Evolutionary conservation across 208 protist species (phyloP).

Genomic region (Acanthamoeba royreba): DNA sequence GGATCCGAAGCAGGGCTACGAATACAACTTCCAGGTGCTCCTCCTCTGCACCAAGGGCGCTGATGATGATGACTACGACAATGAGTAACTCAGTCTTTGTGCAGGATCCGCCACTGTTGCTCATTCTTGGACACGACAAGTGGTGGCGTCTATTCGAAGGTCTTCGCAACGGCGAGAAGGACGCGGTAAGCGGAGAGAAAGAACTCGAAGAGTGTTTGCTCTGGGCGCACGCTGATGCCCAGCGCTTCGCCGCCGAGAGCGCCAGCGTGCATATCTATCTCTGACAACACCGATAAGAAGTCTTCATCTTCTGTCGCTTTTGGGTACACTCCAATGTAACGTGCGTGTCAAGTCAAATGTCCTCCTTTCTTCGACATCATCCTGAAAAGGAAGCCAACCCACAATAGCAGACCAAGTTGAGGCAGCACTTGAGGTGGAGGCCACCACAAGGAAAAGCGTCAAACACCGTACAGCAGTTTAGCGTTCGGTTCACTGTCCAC

Average conservation of each 20-base stretch:
- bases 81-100: too few species aligned
- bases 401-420: too few species aligned
- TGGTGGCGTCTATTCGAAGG: slow-evolving; percentile 20
- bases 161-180: not conserved
- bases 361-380: too few species aligned
- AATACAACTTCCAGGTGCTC: slow-evolving; percentile 27
- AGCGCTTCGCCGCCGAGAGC: not conserved
- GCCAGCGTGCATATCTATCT: not conserved
- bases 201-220: not conserved
- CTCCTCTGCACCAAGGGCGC: not conserved
- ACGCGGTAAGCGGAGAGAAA: not conserved
- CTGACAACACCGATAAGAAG: not conserved
- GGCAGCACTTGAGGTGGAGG: too few species aligned
- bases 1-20: not conserved
- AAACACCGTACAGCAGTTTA: too few species aligned
- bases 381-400: too few species aligned
- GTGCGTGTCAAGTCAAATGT: too few species aligned
- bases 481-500: too few species aligned
- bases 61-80: not conserved
- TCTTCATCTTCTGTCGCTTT: too few species aligned
- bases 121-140: not conserved
- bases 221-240: not conserved
- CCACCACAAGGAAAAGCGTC: too few species aligned
- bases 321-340: too few species aligned
- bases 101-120: slow-evolving; percentile 22